Evolutionary conservation across 1,284 basidiomycete genomes (phyloP).

Genomic region (Phylloboletellus chloephorus): DNA sequence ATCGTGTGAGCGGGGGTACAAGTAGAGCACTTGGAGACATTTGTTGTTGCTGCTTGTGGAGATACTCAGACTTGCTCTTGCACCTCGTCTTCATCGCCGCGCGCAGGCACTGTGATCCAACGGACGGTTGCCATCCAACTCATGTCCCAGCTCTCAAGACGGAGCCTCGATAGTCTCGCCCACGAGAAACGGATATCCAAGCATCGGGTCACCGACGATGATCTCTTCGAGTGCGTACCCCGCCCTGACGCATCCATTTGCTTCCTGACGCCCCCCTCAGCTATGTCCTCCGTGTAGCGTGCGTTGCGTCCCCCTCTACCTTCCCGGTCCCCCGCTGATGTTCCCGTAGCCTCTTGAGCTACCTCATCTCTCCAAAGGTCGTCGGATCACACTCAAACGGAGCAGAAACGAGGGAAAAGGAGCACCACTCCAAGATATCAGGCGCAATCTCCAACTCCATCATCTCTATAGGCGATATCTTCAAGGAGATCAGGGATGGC

Average conservation of each 20-base stretch:
- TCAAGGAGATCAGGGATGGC: constrained; percentile 70
- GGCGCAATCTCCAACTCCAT: constrained; percentile 67
- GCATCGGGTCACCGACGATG: constrained; percentile 72
- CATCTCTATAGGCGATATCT: constrained; percentile 76
- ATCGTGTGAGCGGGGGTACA: too few species aligned
- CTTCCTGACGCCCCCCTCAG: constrained; percentile 37
- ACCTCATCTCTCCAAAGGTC: constrained; percentile 63
- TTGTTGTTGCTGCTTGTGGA: constrained; percentile 31
- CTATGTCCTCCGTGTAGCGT: constrained; percentile 76
- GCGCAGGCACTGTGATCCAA: constrained; percentile 6
- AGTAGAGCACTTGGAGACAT: too few species aligned
- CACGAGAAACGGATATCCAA: constrained; percentile 68
- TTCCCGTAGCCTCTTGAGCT: constrained; percentile 53
- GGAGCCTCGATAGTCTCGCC: constrained; percentile 63
- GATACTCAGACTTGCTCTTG: too few species aligned
- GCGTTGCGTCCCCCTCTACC: constrained; percentile 30
- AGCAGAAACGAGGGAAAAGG: constrained; percentile 47
- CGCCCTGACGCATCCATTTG: constrained; percentile 3
- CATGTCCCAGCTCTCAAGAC: constrained; percentile 47
- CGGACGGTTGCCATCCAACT: constrained; percentile 7
- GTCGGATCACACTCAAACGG: constrained; percentile 37
- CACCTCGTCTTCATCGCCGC: constrained; percentile 2
- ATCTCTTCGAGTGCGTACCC: constrained; percentile 66
- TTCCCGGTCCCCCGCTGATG: constrained; percentile 12
- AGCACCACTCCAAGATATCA: constrained; percentile 57